Conservation (phyloP, 805 yeast genomes). For the Wickerhamomyces bisporus region DNA sequence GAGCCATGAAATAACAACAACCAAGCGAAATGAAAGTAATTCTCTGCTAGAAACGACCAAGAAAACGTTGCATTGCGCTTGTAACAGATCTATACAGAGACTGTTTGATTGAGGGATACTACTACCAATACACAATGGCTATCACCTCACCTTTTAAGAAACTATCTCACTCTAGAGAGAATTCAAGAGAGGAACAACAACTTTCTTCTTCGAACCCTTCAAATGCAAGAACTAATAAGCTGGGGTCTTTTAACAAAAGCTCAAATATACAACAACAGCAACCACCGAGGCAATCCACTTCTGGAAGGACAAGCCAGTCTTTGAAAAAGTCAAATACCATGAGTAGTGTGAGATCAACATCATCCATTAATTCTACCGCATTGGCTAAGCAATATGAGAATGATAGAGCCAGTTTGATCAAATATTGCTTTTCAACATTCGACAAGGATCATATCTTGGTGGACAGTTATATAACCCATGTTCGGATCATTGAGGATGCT, state of each 20-base stretch:
- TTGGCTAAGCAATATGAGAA: conserved; percentile 55
- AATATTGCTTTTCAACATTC: conserved; percentile 43
- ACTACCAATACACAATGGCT: too few species aligned
- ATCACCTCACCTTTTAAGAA: conserved; percentile 33
- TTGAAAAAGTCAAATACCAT: conserved; percentile 28
- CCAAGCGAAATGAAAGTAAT: too few species aligned
- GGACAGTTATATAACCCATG: conserved; percentile 71
- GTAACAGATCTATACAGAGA: too few species aligned
- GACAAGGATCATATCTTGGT: conserved; percentile 38
- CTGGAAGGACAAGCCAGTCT: conserved; percentile 12
- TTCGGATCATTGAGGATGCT: conserved; percentile 68
- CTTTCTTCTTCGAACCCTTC: conserved; percentile 5
- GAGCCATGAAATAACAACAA: too few species aligned
- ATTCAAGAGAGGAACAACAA: conserved; percentile 24
- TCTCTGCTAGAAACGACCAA: too few species aligned
- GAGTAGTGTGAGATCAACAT: conserved; percentile 20
- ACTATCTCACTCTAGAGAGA: conserved; percentile 27
- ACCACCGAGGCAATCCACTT: conserved; percentile 15
- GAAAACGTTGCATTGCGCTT: too few species aligned
- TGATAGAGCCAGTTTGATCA: conserved; percentile 45
- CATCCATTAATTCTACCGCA: conserved; percentile 27
- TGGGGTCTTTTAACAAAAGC: too few species aligned
- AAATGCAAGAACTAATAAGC: conserved; percentile 18
- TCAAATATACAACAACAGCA: conserved; percentile 1
- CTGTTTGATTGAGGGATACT: too few species aligned